A percentile compares a stretch with the other conserved stretches of the same genome.
phyloP scores from a whole-genome alignment of 108 stramenopile species.

The Cyclotella baltica region DNA sequence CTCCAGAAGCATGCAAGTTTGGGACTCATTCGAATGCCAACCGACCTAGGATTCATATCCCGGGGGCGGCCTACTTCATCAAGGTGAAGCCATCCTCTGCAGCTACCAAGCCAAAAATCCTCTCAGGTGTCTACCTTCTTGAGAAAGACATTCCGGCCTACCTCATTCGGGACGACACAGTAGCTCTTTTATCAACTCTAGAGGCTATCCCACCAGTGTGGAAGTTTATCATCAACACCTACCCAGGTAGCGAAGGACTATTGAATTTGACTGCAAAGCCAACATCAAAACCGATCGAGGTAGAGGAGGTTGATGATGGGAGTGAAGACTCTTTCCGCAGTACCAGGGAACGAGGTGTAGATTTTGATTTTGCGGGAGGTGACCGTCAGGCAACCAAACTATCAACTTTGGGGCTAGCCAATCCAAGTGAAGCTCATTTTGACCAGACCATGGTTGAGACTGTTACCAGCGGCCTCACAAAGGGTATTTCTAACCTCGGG shows the following conservation, averaged over 20 bases:
- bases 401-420: no score
- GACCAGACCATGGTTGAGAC: no score
- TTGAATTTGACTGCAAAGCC: background rate
- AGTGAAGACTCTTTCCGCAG: background rate
- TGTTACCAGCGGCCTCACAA: no score
- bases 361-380: no score
- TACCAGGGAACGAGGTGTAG: background rate
- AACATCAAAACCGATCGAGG: background rate
- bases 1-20: background rate
- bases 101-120: constrained; percentile 5
- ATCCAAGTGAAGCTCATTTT: no score
- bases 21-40: background rate
- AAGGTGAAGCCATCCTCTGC: background rate
- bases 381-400: no score
- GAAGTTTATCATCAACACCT: background rate
- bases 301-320: background rate
- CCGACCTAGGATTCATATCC: background rate
- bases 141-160: background rate
- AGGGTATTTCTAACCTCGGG: no score
- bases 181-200: background rate
- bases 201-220: background rate
- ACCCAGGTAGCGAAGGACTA: background rate
- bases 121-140: background rate
- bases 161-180: background rate
- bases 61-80: background rate